phyloP scores from a whole-genome alignment of 306 rosid species.

The Boehmeria nivea region DNA sequence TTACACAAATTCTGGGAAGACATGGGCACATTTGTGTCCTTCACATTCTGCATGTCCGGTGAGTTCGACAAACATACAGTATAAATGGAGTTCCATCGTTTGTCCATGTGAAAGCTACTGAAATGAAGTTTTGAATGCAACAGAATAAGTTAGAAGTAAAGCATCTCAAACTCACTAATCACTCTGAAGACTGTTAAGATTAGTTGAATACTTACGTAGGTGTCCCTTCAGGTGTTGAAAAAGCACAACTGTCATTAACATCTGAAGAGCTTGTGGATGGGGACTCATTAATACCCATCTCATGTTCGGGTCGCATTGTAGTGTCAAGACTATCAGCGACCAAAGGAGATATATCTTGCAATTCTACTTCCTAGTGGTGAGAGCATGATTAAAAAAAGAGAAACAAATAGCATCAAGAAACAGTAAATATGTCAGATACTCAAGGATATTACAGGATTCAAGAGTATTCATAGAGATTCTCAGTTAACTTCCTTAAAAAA shows the following conservation, averaged over 20 bases:
- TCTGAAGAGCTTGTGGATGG: slow-evolving; percentile 30
- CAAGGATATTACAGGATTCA: too few relatives aligned
- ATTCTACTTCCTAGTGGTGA: slow-evolving; percentile 19
- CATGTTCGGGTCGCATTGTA: slow-evolving; percentile 25
- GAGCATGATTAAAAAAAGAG: slow-evolving; percentile 17
- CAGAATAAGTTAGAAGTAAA: too few relatives aligned
- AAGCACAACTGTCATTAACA: slow-evolving; percentile 15
- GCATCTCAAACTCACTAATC: too few relatives aligned
- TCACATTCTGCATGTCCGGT: slow-evolving; percentile 46
- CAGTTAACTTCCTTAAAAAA: background rate
- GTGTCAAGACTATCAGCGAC: slow-evolving; percentile 32
- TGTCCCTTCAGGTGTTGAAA: slow-evolving; percentile 30
- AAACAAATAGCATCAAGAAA: background rate
- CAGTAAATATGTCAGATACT: too few relatives aligned
- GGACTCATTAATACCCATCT: slow-evolving; percentile 16
- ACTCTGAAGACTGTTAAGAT: too few relatives aligned
- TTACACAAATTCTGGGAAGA: slow-evolving; percentile 40
- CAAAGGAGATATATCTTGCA: slow-evolving; percentile 21
- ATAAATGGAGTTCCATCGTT: slow-evolving; percentile 54
- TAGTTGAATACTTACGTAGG: slow-evolving; percentile 40
- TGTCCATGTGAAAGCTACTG: slow-evolving; percentile 50
- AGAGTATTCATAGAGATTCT: too few relatives aligned
- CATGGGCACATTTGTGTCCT: slow-evolving; percentile 28
- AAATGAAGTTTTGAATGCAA: too few relatives aligned
- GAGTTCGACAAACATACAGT: slow-evolving; percentile 56